Conservation (phyloP, 2,329 filamentous ascomycete species). For the Pyrenophora seminiperda region DNA sequence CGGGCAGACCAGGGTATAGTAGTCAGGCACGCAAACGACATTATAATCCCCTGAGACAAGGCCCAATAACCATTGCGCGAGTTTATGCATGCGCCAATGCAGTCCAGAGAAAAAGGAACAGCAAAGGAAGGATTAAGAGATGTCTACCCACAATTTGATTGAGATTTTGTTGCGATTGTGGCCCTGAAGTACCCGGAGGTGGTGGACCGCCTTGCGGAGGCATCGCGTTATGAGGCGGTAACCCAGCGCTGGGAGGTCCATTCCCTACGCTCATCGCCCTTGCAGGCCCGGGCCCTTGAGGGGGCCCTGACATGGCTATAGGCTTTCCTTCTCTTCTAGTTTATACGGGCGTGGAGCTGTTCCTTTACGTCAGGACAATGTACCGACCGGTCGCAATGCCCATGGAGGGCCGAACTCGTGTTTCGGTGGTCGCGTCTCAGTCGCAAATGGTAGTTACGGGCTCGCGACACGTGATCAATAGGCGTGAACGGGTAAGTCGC, state of each 20-base stretch:
- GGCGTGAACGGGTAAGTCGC: slow-evolving; percentile 3
- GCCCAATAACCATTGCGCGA: not conserved
- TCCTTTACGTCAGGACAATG: slow-evolving; percentile 29
- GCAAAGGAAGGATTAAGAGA: not conserved
- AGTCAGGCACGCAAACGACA: not conserved
- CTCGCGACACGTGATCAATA: slow-evolving; percentile 4
- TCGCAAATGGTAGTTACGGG: not conserved
- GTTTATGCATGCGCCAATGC: not conserved
- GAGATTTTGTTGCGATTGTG: slow-evolving; percentile 82
- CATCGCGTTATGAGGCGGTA: slow-evolving; percentile 51
- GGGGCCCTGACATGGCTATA: slow-evolving; percentile 44
- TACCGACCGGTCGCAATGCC: slow-evolving; percentile 24
- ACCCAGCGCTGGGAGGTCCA: slow-evolving; percentile 49
- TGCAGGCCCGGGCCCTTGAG: slow-evolving; percentile 42
- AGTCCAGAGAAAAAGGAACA: not conserved
- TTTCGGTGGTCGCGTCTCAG: not conserved
- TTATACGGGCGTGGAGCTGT: slow-evolving; percentile 12
- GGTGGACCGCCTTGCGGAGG: slow-evolving; percentile 55
- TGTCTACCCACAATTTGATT: slow-evolving; percentile 87
- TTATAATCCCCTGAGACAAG: not conserved
- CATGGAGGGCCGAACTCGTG: slow-evolving; percentile 12
- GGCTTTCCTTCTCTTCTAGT: slow-evolving; percentile 27
- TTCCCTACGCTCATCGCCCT: slow-evolving; percentile 51
- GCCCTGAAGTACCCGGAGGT: slow-evolving; percentile 53
- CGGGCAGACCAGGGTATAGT: not conserved